phyloP scores from a whole-genome alignment of 2,329 filamentous ascomycete species.

The Lasiodiplodia gonubiensis region DNA sequence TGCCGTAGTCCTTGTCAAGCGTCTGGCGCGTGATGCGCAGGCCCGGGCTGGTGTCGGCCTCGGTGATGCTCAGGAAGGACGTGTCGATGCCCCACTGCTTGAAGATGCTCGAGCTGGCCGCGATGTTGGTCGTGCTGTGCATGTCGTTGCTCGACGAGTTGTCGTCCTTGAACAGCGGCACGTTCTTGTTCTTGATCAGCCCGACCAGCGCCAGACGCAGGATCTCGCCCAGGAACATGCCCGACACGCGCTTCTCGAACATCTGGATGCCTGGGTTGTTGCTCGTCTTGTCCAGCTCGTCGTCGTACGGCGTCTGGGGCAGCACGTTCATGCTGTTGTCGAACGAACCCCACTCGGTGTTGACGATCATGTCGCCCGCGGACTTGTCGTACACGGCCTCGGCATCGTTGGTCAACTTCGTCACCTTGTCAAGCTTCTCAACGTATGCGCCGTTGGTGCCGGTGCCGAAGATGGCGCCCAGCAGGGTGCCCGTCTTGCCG shows the following conservation, averaged over 20 bases:
- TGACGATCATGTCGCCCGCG: conserved; percentile 95
- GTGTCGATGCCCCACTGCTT: conserved; percentile 91
- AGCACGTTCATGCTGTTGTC: conserved; percentile 91
- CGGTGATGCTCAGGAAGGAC: conserved; percentile 84
- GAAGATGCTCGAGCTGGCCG: conserved; percentile 69
- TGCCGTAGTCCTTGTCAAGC: conserved; percentile 75
- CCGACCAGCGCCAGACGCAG: conserved; percentile 76
- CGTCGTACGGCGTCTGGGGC: conserved; percentile 84
- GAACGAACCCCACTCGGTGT: conserved; percentile 98
- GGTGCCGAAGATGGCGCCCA: conserved; percentile 98
- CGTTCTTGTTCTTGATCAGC: conserved; percentile 69
- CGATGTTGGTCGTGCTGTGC: conserved; percentile 72
- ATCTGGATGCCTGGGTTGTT: conserved; percentile 95
- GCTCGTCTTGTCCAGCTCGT: conserved; percentile 75
- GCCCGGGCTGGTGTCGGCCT: conserved; percentile 76
- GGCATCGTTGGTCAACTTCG: conserved; percentile 66
- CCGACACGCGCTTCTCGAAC: conserved; percentile 98
- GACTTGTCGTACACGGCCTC: conserved; percentile 71
- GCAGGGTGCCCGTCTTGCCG: conserved; percentile 80
- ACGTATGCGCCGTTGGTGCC: conserved; percentile 98
- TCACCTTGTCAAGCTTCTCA: conserved; percentile 85
- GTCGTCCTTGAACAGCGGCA: conserved; percentile 76
- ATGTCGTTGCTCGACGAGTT: conserved; percentile 73
- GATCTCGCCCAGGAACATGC: conserved; percentile 98
- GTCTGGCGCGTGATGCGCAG: conserved; percentile 76